Conservation (phyloP, 2,329 filamentous ascomycete genomes). For the Didymella segeticola region DNA sequence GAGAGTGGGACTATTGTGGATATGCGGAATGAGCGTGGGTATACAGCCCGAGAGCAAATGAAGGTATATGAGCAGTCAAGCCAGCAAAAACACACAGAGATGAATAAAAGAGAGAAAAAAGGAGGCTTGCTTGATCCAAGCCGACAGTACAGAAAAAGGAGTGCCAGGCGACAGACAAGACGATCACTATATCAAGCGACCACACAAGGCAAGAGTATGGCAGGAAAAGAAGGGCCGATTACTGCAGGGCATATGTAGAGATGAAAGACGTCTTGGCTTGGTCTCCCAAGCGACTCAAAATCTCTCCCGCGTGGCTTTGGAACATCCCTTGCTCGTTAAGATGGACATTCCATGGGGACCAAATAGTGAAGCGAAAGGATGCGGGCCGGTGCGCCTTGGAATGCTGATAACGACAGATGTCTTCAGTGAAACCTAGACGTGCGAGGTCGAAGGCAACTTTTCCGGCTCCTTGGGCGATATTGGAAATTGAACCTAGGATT, state of each 20-base stretch:
- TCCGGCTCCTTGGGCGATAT: background rate
- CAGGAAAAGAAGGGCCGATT: constrained; percentile 8
- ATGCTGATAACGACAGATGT: constrained; percentile 18
- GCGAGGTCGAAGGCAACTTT: background rate
- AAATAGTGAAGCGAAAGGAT: constrained; percentile 14
- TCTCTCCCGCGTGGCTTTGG: constrained; percentile 23
- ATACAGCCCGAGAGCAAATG: constrained; percentile 18
- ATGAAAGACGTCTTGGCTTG: constrained; percentile 21
- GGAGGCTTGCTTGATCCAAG: constrained; percentile 2
- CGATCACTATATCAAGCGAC: constrained; percentile 8
- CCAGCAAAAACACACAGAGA: constrained; percentile 8
- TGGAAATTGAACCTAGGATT: background rate
- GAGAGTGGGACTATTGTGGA: background rate
- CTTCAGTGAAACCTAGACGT: background rate
- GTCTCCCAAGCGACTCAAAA: constrained; percentile 32
- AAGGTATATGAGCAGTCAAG: constrained; percentile 20
- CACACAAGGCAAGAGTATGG: constrained; percentile 8
- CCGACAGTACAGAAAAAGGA: constrained; percentile 9
- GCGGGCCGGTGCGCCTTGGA: constrained; percentile 21
- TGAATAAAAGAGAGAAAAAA: constrained; percentile 4
- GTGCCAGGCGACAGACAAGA: constrained; percentile 4
- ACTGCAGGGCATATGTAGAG: background rate
- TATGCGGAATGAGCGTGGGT: constrained; percentile 8
- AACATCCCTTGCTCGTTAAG: constrained; percentile 41
- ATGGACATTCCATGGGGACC: constrained; percentile 37